These are phyloP conservation scores for Corchorus capsularis DNA, from an alignment of 345 rosid genomes.

Conservation along the genomic window DNA sequence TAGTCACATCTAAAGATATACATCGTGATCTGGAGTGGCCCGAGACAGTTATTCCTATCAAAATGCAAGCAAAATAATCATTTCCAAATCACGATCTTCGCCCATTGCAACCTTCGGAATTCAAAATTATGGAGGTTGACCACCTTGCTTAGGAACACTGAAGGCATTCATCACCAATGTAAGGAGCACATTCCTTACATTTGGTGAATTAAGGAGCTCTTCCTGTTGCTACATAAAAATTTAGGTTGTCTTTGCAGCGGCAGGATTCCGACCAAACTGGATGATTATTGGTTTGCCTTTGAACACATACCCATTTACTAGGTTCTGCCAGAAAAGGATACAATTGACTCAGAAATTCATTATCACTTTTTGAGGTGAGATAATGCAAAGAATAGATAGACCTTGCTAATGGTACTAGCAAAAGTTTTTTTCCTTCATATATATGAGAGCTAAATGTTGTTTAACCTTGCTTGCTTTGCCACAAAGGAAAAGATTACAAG, in stretches of 20 bases:
- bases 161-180: background rate
- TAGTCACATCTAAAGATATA: background rate
- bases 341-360: constrained; percentile 1
- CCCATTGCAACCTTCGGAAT: background rate
- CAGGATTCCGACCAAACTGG: constrained; percentile 83
- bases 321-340: constrained; percentile 57
- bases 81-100: background rate
- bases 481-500: background rate
- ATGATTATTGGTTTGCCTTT: constrained; percentile 92
- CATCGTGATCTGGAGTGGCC: background rate
- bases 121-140: background rate
- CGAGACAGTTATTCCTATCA: background rate
- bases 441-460: background rate
- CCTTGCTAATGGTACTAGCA: background rate
- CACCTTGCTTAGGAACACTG: background rate
- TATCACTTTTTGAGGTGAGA: background rate
- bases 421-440: background rate
- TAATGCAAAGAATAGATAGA: background rate
- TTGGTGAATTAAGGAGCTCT: background rate
- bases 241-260: constrained; percentile 50
- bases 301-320: constrained; percentile 75
- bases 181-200: too few relatives aligned
- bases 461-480: background rate
- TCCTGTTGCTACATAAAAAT: background rate
- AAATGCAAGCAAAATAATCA: background rate